Evolutionary conservation across 139 green algal species (phyloP).

Genomic region (Chlorella sp.): DNA sequence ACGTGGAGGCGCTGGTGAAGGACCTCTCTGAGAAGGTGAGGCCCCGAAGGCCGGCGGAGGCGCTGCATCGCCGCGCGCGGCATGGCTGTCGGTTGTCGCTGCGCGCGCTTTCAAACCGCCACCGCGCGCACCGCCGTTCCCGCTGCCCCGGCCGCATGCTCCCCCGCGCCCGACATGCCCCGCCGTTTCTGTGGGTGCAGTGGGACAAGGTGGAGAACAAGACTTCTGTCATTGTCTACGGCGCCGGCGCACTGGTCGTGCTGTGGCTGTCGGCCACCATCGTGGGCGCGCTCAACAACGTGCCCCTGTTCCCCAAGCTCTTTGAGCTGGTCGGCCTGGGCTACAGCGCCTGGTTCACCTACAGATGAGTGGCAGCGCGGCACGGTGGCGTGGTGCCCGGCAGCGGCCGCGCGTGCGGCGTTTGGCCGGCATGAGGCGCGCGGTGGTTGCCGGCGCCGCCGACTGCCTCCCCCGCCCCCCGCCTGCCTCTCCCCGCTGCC

Average conservation of each 20-base stretch:
- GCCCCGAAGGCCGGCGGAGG: background rate
- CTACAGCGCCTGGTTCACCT: slow-evolving; percentile 98
- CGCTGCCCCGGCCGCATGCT: background rate
- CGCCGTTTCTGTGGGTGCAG: slow-evolving; percentile 13
- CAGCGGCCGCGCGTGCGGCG: no score
- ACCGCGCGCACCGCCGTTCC: background rate
- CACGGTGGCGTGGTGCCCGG: no score
- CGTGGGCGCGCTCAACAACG: slow-evolving; percentile 87
- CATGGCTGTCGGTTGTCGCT: background rate
- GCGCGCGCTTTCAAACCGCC: background rate
- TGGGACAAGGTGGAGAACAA: slow-evolving; percentile 78
- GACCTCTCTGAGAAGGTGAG: slow-evolving; percentile 77
- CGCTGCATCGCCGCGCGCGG: background rate
- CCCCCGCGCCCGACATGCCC: background rate
- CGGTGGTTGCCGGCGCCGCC: no score
- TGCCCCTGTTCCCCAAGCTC: slow-evolving; percentile 98
- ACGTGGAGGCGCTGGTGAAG: slow-evolving; percentile 73
- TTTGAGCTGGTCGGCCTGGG: slow-evolving; percentile 97
- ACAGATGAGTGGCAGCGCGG: no score
- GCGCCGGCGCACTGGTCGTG: slow-evolving; percentile 75
- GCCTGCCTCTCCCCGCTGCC: no score
- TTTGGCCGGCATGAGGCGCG: no score
- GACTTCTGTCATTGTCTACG: slow-evolving; percentile 84
- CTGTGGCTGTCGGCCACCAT: slow-evolving; percentile 92
- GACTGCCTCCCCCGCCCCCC: no score